phyloP scores from a whole-genome alignment of 129 eudicot species.

The Flaveria ramosissima region DNA sequence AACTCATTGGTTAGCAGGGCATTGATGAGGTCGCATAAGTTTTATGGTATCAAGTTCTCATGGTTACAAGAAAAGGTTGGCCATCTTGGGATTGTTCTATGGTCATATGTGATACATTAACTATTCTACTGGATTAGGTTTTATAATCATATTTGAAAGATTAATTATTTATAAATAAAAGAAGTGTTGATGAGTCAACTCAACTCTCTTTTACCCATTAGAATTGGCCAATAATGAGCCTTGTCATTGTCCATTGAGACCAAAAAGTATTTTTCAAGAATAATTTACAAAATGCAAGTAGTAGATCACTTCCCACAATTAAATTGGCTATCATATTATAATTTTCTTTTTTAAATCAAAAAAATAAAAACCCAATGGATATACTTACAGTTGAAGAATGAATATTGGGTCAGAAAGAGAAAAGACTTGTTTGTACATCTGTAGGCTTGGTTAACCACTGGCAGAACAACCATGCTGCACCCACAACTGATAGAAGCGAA shows the following conservation, averaged over 20 bases:
- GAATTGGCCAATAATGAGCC: background rate
- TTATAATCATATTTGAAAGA: background rate
- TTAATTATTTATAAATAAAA: background rate
- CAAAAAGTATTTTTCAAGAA: background rate
- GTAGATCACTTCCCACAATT: constrained; percentile 12
- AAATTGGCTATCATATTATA: constrained; percentile 1
- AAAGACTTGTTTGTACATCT: constrained; percentile 71
- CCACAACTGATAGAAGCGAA: constrained; percentile 84
- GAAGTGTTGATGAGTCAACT: background rate
- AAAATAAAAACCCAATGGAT: constrained; percentile 8
- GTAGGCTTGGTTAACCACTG: constrained; percentile 81
- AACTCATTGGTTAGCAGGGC: too few relatives aligned
- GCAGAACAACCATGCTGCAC: constrained; percentile 85
- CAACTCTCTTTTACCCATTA: background rate
- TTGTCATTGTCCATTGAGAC: background rate
- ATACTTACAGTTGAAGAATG: constrained; percentile 36
- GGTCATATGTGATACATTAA: background rate
- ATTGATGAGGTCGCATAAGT: too few relatives aligned
- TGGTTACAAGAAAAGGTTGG: too few relatives aligned
- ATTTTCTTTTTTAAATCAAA: constrained; percentile 3
- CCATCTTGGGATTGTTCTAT: background rate
- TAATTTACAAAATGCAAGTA: background rate
- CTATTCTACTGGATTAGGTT: background rate
- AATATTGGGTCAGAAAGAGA: constrained; percentile 44
- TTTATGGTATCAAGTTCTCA: too few relatives aligned